phyloP scores from a whole-genome alignment of 2,329 filamentous ascomycete genomes.

The Verticillium zaregamsianum region DNA sequence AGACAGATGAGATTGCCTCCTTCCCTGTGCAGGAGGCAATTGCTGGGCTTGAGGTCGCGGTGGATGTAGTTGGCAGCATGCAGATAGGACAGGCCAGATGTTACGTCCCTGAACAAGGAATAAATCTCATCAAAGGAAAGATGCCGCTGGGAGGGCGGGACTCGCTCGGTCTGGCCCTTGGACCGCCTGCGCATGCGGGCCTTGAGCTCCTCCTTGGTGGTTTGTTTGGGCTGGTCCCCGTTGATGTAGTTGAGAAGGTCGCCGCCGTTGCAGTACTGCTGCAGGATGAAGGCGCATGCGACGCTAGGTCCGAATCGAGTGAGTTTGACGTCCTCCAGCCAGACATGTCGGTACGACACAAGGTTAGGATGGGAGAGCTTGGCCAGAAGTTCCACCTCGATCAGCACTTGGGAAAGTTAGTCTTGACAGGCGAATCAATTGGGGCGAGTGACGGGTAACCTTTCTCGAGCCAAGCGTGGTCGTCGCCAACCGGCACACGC shows the following conservation, averaged over 20 bases:
- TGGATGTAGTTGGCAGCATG: constrained; percentile 93
- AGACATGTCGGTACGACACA: constrained; percentile 94
- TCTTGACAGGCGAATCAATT: not conserved
- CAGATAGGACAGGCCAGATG: constrained; percentile 83
- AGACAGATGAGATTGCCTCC: constrained; percentile 71
- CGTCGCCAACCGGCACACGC: constrained; percentile 89
- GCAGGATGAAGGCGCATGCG: constrained; percentile 92
- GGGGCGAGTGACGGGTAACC: constrained; percentile 21
- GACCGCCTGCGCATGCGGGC: constrained; percentile 80
- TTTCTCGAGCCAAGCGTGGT: constrained; percentile 94
- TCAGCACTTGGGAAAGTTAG: constrained; percentile 48
- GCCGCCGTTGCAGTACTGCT: constrained; percentile 94
- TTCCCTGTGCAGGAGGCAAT: constrained; percentile 81
- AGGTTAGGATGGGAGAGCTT: constrained; percentile 91
- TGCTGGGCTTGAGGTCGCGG: constrained; percentile 91
- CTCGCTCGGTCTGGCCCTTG: constrained; percentile 65
- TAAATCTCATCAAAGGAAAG: constrained; percentile 87
- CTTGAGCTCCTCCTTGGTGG: constrained; percentile 81
- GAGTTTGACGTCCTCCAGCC: constrained; percentile 85
- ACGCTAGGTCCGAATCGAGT: constrained; percentile 86
- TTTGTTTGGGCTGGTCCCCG: constrained; percentile 57
- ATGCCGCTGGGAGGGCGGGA: constrained; percentile 35
- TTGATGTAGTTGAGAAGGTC: constrained; percentile 86
- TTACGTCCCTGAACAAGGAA: constrained; percentile 93
- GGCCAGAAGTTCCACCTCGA: constrained; percentile 90